Base-by-base conservation (phyloP, 345 rosid genomes). In the Schrenkiella parvula region DNA sequence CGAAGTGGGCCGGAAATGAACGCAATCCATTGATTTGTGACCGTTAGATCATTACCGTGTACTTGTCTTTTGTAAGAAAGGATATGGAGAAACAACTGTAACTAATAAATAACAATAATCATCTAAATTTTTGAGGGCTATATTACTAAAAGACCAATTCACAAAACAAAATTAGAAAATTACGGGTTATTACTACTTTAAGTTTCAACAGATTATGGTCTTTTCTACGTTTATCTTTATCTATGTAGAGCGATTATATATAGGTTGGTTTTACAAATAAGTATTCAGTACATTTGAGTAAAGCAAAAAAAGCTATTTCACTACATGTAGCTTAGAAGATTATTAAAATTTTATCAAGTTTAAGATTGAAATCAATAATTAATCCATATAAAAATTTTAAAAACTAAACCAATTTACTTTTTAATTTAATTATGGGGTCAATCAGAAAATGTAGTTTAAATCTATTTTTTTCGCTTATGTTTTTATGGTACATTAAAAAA, bases 1-100 rank as follows among this genome's bases (percentile, higher is more conserved):
- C 42, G n/a, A 39, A 67, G 63, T 58, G 62, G 22, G 62, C 7
- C 42, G 21, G 2, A 26, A 22, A 43, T 59, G 1, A 57, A 48
- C 44, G 28, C 57, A 5, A 41, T 50, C 17, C 22, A 58, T 59
- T 51, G 68, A 41, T 59, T 51, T 29, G 3, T 39, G 64, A 35
- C 69, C 69, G 64, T 75, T 52, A 39, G 79, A 66, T 66, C 38
- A 14, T 55, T 18, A 17, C 22, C 64, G 75, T 46, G 28, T 57
- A 21, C 5, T 17, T 15, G 5, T 23, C 2, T 9, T 25, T 4
- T 14, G 19, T 21, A 13, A 19, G 32, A 28, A 51, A 34, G 10
- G 48, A 43, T 17, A 11, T 22, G 54, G 22, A 48, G 54, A 22
- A 7, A 43, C 51, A 71, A 52, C 17, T 71, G 70, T 63, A 63